These are phyloP conservation scores for Blastocystis sp. DNA, from an alignment of 352 stramenopile genomes.

Conservation along the genomic window DNA sequence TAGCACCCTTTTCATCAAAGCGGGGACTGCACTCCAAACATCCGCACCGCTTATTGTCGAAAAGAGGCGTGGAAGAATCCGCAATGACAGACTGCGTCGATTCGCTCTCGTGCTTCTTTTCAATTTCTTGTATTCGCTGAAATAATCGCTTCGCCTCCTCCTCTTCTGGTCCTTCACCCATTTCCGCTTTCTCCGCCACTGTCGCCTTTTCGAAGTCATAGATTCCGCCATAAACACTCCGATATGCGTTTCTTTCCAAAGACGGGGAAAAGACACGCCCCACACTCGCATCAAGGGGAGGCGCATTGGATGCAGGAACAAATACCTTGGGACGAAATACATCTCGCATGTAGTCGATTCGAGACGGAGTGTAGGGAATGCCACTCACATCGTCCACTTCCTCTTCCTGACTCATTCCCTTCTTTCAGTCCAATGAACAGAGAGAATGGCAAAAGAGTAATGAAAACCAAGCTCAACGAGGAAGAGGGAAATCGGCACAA, in stretches of 20 bases:
- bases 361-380: not conserved
- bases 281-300: no score
- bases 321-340: constrained; percentile 61
- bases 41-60: constrained; percentile 2
- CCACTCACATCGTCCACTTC: not conserved
- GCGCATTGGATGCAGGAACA: not conserved
- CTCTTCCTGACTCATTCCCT: not conserved
- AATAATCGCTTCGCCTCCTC: constrained; percentile 24
- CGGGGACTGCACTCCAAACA: constrained; percentile 40
- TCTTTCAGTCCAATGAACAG: no score
- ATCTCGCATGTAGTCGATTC: constrained; percentile 41
- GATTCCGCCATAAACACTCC: constrained; percentile 32
- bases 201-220: not conserved
- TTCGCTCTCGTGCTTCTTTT: constrained; percentile 6
- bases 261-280: no score
- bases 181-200: not conserved
- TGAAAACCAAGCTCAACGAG: no score
- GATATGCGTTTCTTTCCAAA: not conserved
- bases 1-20: not conserved
- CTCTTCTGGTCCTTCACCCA: not conserved
- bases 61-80: not conserved
- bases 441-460: no score
- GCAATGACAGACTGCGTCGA: not conserved
- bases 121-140: constrained; percentile 53
- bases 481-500: no score